Evolutionary conservation across 805 yeast genomes (phyloP).

Genomic region (Debaryomyces prosopidis): DNA sequence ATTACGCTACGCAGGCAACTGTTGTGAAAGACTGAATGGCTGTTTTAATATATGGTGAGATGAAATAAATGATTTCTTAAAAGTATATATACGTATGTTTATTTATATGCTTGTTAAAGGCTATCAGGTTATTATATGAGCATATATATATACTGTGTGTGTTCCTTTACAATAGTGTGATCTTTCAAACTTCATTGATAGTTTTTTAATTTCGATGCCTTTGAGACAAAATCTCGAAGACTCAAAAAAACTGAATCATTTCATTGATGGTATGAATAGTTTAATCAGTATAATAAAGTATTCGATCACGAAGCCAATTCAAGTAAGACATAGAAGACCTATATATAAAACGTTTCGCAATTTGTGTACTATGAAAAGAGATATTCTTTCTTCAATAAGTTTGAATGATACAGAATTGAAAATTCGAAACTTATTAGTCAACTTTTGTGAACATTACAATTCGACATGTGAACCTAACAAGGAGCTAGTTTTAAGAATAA

Average conservation of each 20-base stretch:
- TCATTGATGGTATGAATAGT: neutral
- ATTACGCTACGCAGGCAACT: slow-evolving; percentile 50
- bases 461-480: slow-evolving; percentile 10
- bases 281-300: neutral
- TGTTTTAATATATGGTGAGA: too few species aligned
- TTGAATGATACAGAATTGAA: slow-evolving; percentile 44
- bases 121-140: too few species aligned
- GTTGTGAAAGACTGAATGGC: too few species aligned
- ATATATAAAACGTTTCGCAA: neutral
- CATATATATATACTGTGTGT: too few species aligned
- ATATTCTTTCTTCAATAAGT: slow-evolving; percentile 21
- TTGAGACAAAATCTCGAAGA: neutral
- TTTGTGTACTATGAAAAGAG: slow-evolving; percentile 13
- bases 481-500: slow-evolving; percentile 64
- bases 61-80: too few species aligned
- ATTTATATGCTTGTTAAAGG: too few species aligned
- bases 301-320: neutral
- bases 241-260: neutral
- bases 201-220: neutral
- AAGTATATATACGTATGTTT: too few species aligned
- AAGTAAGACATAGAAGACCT: neutral
- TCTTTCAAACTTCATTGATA: neutral
- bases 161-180: too few species aligned
- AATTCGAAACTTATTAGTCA: slow-evolving; percentile 40
- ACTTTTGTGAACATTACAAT: slow-evolving; percentile 42